Percentiles rank a stretch among this genome's conserved stretches.
phyloP scores from a whole-genome alignment of 768 basidiomycete species.

The Leccinum ochraceum region DNA sequence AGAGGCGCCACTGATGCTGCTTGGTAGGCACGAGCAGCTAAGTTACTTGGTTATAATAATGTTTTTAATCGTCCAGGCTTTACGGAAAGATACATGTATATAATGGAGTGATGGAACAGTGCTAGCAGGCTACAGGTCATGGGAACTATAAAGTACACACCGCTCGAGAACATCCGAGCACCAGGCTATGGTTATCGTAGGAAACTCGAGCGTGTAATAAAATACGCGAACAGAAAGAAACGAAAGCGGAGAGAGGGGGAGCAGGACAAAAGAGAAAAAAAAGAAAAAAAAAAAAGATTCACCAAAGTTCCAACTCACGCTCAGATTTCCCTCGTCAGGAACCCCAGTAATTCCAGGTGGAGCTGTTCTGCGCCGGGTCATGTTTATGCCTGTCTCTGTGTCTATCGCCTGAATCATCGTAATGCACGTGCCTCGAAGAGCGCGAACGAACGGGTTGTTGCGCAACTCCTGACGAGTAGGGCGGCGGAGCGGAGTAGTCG shows the following conservation, averaged over 20 bases:
- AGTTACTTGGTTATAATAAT: not conserved
- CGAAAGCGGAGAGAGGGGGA: not conserved
- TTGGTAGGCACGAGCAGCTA: not conserved
- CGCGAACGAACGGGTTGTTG: conserved; percentile 18
- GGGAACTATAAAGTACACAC: not conserved
- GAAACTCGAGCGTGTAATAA: not conserved
- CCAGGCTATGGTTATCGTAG: conserved; percentile 8
- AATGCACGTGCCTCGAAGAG: conserved; percentile 20
- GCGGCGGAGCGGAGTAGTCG: conserved; percentile 14
- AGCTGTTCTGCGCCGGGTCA: conserved; percentile 1
- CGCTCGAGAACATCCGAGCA: not conserved
- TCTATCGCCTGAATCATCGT: conserved; percentile 13
- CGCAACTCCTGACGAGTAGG: conserved; percentile 23
- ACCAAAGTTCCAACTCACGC: not conserved
- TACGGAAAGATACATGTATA: not conserved
- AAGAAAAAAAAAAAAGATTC: not conserved
- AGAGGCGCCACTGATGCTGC: not conserved
- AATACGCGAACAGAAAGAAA: not conserved
- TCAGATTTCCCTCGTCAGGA: conserved; percentile 5
- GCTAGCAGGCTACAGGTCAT: not conserved
- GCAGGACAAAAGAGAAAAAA: too few relatives aligned
- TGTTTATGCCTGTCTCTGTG: conserved; percentile 16
- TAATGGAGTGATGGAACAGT: not conserved
- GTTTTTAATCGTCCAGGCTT: not conserved
- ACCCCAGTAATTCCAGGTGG: conserved; percentile 18